Conservation (phyloP, 2,329 filamentous ascomycete genomes). For the Teratosphaeria gauchensis region DNA sequence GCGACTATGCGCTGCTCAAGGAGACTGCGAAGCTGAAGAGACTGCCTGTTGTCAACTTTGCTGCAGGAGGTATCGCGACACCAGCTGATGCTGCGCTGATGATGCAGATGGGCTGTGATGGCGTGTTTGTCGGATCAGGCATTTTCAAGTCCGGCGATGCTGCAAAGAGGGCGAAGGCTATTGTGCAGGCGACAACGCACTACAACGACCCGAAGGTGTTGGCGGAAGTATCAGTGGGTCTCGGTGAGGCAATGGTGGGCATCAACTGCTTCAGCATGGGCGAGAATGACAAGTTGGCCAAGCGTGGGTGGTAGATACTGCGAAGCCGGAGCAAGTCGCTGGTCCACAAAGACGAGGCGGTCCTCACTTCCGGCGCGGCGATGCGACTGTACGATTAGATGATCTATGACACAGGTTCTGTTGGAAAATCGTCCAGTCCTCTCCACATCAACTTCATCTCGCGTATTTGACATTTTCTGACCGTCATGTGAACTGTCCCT, state of each 20-base stretch:
- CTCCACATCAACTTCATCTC: background rate
- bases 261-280: slow-evolving; percentile 76
- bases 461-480: background rate
- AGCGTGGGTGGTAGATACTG: slow-evolving; percentile 62
- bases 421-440: background rate
- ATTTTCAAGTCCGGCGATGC: slow-evolving; percentile 97
- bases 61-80: slow-evolving; percentile 97
- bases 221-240: slow-evolving; percentile 74
- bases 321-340: background rate
- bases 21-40: slow-evolving; percentile 80
- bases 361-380: too few relatives aligned
- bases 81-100: slow-evolving; percentile 93
- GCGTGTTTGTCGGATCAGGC: slow-evolving; percentile 91
- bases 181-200: slow-evolving; percentile 89
- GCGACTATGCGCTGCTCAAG: slow-evolving; percentile 67
- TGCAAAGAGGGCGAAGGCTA: slow-evolving; percentile 80
- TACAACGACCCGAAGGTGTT: slow-evolving; percentile 77
- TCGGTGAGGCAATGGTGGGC: slow-evolving; percentile 97
- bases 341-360: too few relatives aligned
- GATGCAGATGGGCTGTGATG: slow-evolving; percentile 98
- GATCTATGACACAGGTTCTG: background rate
- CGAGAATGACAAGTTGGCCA: slow-evolving; percentile 71
- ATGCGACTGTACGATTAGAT: background rate
- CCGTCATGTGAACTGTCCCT: background rate
- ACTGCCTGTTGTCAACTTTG: slow-evolving; percentile 94